phyloP scores from a whole-genome alignment of 495 filamentous ascomycete genomes.

The Letharia lupina region DNA sequence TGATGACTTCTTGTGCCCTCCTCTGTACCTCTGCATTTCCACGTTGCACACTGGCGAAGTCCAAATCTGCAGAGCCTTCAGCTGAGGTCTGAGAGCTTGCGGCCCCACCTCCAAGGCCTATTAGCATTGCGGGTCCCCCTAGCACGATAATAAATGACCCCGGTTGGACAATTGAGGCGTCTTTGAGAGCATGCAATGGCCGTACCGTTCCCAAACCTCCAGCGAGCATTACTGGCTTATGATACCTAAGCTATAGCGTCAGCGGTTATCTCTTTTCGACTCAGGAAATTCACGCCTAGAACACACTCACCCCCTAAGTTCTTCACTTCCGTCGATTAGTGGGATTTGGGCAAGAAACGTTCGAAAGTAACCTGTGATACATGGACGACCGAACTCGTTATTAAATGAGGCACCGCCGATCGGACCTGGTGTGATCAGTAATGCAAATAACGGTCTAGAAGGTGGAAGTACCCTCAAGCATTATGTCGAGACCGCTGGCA shows the following conservation, averaged over 20 bases:
- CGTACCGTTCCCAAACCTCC: slow-evolving; percentile 95
- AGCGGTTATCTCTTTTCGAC: background rate
- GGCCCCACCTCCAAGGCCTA: slow-evolving; percentile 90
- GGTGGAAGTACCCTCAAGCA: slow-evolving; percentile 60
- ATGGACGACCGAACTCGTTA: slow-evolving; percentile 96
- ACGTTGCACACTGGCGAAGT: slow-evolving; percentile 93
- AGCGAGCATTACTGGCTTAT: slow-evolving; percentile 99
- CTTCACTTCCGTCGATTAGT: slow-evolving; percentile 50
- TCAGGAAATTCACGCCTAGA: background rate
- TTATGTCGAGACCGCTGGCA: slow-evolving; percentile 87
- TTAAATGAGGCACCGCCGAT: slow-evolving; percentile 93
- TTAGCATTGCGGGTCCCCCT: slow-evolving; percentile 94
- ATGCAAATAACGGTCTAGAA: background rate
- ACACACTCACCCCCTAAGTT: slow-evolving; percentile 66
- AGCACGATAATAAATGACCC: slow-evolving; percentile 85
- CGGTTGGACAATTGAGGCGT: slow-evolving; percentile 62
- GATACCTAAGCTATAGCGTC: slow-evolving; percentile 42
- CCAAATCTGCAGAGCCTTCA: slow-evolving; percentile 80
- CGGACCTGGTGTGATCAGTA: slow-evolving; percentile 34
- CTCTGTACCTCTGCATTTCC: slow-evolving; percentile 92
- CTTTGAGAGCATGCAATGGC: slow-evolving; percentile 83
- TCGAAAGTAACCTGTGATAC: slow-evolving; percentile 79
- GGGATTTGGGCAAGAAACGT: slow-evolving; percentile 66
- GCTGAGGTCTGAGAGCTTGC: slow-evolving; percentile 84
- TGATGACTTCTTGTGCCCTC: slow-evolving; percentile 93